A percentile compares a stretch with the other conserved stretches of the same genome.
Conservation (phyloP, 352 stramenopile species). For the Thalassiosira livingstoniorum region DNA sequence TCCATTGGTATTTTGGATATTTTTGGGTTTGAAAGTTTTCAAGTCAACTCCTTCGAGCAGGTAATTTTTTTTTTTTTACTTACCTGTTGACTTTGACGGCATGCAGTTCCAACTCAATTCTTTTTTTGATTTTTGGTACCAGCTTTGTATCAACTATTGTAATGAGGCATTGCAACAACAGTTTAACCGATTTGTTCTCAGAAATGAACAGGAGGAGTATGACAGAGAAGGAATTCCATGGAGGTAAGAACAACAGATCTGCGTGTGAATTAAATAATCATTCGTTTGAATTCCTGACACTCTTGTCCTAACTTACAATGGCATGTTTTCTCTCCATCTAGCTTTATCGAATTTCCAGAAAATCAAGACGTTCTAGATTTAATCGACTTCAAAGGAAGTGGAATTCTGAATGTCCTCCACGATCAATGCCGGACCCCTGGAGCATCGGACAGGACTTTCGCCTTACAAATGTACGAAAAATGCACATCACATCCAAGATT, state of each 20-base stretch:
- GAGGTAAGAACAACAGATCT: too few species aligned
- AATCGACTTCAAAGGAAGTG: constrained; percentile 87
- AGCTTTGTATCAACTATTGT: constrained; percentile 87
- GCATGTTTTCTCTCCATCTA: too few species aligned
- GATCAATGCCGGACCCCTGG: constrained; percentile 92
- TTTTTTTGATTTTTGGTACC: too few species aligned
- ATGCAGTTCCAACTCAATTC: too few species aligned
- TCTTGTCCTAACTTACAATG: too few species aligned
- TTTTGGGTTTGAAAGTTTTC: constrained; percentile 78
- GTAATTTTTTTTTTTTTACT: too few species aligned
- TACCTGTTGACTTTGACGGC: too few species aligned
- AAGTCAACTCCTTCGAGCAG: constrained; percentile 94
- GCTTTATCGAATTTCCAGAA: constrained; percentile 96
- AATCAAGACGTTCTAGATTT: constrained; percentile 96
- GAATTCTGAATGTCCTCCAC: constrained; percentile 93
- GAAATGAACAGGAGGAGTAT: constrained; percentile 96
- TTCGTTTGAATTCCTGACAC: too few species aligned
- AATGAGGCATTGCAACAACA: constrained; percentile 87
- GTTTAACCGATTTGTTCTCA: constrained; percentile 88
- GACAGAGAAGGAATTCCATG: constrained; percentile 93
- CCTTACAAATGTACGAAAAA: constrained; percentile 56
- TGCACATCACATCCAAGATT: constrained; percentile 60
- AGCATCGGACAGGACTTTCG: constrained; percentile 68
- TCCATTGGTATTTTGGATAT: constrained; percentile 73
- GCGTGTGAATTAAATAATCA: too few species aligned